phyloP scores from a whole-genome alignment of 306 rosid species.

The Vachellia pachyceras region DNA sequence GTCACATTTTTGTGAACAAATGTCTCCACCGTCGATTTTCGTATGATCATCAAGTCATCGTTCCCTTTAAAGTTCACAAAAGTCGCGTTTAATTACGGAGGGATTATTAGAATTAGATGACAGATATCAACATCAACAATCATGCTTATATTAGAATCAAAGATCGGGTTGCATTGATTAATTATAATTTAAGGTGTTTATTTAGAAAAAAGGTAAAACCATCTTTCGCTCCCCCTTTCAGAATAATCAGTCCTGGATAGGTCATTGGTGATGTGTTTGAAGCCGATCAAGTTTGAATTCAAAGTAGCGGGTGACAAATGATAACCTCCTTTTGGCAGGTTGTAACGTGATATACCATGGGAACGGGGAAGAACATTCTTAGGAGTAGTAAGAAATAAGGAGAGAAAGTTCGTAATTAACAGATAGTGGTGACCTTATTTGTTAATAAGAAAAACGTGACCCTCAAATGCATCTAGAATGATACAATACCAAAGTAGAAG shows the following conservation, averaged over 20 bases:
- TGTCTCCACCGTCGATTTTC: not conserved
- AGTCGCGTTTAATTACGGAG: no score
- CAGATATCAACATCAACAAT: not conserved
- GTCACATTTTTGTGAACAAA: not conserved
- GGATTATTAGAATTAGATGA: not conserved
- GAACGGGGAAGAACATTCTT: not conserved
- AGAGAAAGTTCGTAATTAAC: not conserved
- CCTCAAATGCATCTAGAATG: not conserved
- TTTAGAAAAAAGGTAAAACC: not conserved
- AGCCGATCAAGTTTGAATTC: conserved; percentile 7
- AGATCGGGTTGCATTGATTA: not conserved
- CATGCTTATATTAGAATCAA: not conserved
- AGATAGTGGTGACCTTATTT: not conserved
- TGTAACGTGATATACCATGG: not conserved
- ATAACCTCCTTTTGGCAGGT: not conserved
- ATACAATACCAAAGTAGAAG: not conserved
- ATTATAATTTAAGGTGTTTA: not conserved
- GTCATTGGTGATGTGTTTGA: not conserved
- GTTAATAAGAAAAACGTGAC: not conserved
- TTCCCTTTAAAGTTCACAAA: not conserved
- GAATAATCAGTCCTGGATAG: not conserved
- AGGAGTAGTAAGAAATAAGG: not conserved
- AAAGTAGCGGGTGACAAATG: not conserved
- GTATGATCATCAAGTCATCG: not conserved
- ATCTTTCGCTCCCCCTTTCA: not conserved